A percentile compares a stretch with the other conserved stretches of the same genome.
phyloP scores from a whole-genome alignment of 148 eudicot genomes.

The Dysphania ambrosioides region DNA sequence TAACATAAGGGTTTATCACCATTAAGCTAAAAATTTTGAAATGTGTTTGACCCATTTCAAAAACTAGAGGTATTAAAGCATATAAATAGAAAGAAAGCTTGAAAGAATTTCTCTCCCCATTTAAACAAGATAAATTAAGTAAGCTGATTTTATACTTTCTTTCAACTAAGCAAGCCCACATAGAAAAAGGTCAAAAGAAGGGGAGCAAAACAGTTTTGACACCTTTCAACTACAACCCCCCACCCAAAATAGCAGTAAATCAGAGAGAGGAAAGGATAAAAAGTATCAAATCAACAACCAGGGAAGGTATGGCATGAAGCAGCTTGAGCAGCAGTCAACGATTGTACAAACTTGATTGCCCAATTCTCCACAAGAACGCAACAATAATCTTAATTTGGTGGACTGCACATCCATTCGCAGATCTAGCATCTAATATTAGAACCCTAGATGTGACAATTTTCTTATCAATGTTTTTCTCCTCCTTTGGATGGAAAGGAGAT shows the following conservation, averaged over 20 bases:
- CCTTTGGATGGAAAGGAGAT: no score
- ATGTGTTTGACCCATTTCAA: not conserved
- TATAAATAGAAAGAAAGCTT: not conserved
- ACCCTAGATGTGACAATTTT: not conserved
- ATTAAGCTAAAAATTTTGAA: not conserved
- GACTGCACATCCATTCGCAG: no score
- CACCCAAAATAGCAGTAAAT: not conserved
- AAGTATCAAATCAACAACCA: not conserved
- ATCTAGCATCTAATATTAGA: not conserved
- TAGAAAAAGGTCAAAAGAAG: no score
- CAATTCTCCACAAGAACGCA: not conserved
- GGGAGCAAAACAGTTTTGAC: no score
- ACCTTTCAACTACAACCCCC: no score
- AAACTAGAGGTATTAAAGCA: not conserved
- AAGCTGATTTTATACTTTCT: no score
- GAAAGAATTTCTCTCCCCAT: no score
- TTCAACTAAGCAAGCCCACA: no score
- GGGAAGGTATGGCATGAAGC: not conserved
- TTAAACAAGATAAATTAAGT: no score
- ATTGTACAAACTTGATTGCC: not conserved
- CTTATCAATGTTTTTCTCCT: no score
- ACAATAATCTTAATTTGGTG: not conserved
- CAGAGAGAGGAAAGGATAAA: not conserved
- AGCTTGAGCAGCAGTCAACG: not conserved
- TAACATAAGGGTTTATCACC: not conserved